Percentiles rank a stretch among this genome's conserved stretches.
phyloP scores from a whole-genome alignment of 108 stramenopile species.

The Conticribra weissflogii region DNA sequence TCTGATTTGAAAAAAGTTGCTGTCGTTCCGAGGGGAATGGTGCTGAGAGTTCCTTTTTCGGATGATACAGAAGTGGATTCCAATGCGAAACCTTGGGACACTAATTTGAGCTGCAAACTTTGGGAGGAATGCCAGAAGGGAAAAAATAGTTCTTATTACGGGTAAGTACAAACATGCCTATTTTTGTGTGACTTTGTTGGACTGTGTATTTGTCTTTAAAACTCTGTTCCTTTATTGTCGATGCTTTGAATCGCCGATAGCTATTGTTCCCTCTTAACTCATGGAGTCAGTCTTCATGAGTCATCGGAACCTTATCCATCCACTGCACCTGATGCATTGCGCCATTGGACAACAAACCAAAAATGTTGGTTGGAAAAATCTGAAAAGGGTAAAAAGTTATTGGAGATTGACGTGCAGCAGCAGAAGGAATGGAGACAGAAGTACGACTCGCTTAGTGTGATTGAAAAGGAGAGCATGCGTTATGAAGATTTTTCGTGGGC shows the following conservation, averaged over 20 bases:
- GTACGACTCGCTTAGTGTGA: conserved; percentile 35
- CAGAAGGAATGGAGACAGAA: conserved; percentile 62
- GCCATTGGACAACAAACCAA: conserved; percentile 76
- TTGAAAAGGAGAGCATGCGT: conserved; percentile 41
- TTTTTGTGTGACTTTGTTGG: neutral
- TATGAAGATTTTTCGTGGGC: conserved; percentile 77
- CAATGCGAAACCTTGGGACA: conserved; percentile 57
- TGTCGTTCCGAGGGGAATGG: conserved; percentile 46
- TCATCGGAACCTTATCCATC: conserved; percentile 42
- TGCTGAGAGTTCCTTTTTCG: conserved; percentile 52
- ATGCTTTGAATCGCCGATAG: conserved; percentile 8
- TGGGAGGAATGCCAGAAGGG: conserved; percentile 67
- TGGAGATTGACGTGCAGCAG: conserved; percentile 54
- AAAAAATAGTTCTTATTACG: conserved; percentile 49
- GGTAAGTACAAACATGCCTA: conserved; percentile 45
- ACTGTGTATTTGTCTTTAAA: neutral
- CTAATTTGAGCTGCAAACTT: conserved; percentile 57
- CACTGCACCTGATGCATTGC: conserved; percentile 72
- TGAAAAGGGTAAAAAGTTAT: conserved; percentile 52
- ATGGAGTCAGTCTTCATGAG: conserved; percentile 24
- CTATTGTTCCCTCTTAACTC: conserved; percentile 44
- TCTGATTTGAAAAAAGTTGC: conserved; percentile 39
- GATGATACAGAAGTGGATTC: conserved; percentile 39
- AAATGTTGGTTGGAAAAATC: conserved; percentile 37
- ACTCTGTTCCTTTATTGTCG: neutral